Base-by-base conservation (phyloP, 2,329 filamentous ascomycete species). In the Trichoderma sp. region DNA sequence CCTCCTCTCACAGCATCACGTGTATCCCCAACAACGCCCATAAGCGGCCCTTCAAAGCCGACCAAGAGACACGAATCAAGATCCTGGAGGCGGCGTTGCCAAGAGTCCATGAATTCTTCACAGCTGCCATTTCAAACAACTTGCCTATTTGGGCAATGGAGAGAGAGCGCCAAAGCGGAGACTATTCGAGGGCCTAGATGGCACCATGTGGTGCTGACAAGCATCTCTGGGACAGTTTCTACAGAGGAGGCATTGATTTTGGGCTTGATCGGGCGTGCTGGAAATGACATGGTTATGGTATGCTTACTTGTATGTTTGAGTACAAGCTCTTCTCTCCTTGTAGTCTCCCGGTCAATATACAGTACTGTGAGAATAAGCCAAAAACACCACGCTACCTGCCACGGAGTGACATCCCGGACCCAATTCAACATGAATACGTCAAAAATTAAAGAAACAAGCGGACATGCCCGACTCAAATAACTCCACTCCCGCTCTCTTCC, bases 41-140 rank as follows among this genome's bases (percentile, higher is more conserved):
- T 19, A 39, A 48, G 27, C 57, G 32, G 15, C 19, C 5, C 10
- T 4, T 34, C 13, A 15, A 52, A 37, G 3, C 29, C 13, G 42
- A 25, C 17, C 13, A 35, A 22, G 7, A 2, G 7, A 34, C 10
- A 25, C 35, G 35, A 37, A 29, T 13, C 32, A 32, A 15, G n/a
- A 10, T 32, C 27, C 27, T 37, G 57, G 35, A 17, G 10, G 48
- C n/a, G 60, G 60, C n/a, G 10, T 54, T 64, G 60, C 45, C 60
- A 64, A 53, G 60, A 64, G 34, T 22, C 60, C 48, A 29, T 64
- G 3, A 29, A 39, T 17, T n/a, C 45, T 52, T 42, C 34, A 27
- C 45, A 63, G 59, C 59, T 63, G 59, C 59, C 59, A 34, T 52
- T 63, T 53, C 19, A 29, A 64, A 53, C 60, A 64, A 39, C 48